Evolutionary conservation across 2,329 filamentous ascomycete species (phyloP), one percentile per base, ranked within the genome.

Genomic region (Ceratocystis destructans): DNA sequence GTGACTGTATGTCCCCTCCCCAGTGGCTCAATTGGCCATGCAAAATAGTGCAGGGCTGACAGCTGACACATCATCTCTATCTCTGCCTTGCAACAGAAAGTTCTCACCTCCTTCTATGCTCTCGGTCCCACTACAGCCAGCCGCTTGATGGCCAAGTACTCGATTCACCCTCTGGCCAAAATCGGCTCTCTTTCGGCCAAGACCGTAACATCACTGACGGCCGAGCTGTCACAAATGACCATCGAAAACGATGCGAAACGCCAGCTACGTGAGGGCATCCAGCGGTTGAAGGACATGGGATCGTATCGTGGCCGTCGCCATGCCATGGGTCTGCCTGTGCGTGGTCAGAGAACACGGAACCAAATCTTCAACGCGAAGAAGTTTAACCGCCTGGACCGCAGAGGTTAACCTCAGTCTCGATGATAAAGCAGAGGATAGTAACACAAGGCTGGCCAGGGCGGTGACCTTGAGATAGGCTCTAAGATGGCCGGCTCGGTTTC

Each of bases 281-380:
- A 81, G 74, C 81, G 93, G 68, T 73, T 99, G 75, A 89, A 88
- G 74, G 92, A 96, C 72, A 96, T 96, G 79, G 92, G 92, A 62
- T 86, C 87, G 3, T 96, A 96, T 74, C 81, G 94, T 64, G 94
- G 94, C 70, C 86, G 89, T 75, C 81, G 94, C 70, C 94, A 99
- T 79, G 93, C 93, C 67, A 92, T 97, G 87, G 85, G 87, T 68
- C 77, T 97, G 78, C 94, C 94, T 3, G 93, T 94, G 65, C 83
- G 94, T 71, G 94, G 94, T 71, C 94, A 99, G 78, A 84, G 82
- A 72, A 97, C 94, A 68, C 87, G 89, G 74, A 89, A 80, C 74
- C 93, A 88, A 76, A 86, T 81, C 70, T 73, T 77, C 69, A 86
- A 79, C 31, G 79, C 84, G 61, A 82, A 79, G 74, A 86, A 81